Conservation (phyloP, 768 basidiomycete genomes). For the Termitomyces eurrhizus region DNA sequence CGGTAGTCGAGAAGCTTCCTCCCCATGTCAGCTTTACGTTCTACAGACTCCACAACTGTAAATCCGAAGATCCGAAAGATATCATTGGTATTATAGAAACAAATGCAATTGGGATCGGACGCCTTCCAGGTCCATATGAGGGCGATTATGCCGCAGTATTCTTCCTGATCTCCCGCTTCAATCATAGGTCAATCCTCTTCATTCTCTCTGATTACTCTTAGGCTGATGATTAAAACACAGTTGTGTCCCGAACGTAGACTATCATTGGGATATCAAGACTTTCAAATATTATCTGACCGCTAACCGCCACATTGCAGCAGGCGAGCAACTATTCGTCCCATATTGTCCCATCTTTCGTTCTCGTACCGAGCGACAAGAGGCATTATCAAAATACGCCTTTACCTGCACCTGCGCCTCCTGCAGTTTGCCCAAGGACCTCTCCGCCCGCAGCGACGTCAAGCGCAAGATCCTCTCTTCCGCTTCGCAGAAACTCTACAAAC, state of each 20-base stretch:
- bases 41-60: constrained; percentile 14
- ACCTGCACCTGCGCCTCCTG: constrained; percentile 17
- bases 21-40: not conserved
- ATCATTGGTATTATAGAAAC: constrained; percentile 10
- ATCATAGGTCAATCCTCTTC: constrained; percentile 15
- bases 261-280: constrained; percentile 11
- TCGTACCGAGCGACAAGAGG: constrained; percentile 9
- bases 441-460: constrained; percentile 15
- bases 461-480: constrained; percentile 7
- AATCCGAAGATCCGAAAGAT: constrained; percentile 1
- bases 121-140: constrained; percentile 13
- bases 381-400: constrained; percentile 14
- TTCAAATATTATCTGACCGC: constrained; percentile 9
- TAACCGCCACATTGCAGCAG: constrained; percentile 14
- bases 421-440: constrained; percentile 9
- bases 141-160: constrained; percentile 5
- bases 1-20: not conserved
- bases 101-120: constrained; percentile 11
- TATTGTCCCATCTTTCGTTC: constrained; percentile 3
- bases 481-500: not conserved
- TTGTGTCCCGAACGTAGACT: constrained; percentile 13
- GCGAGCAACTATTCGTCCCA: constrained; percentile 16
- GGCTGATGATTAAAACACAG: constrained; percentile 5
- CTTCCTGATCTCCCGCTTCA: constrained; percentile 6
- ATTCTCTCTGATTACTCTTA: not conserved